Percentiles rank a stretch among this genome's conserved stretches.
phyloP scores from a whole-genome alignment of 305 asterid genomes.

The Fraxinus sp. region DNA sequence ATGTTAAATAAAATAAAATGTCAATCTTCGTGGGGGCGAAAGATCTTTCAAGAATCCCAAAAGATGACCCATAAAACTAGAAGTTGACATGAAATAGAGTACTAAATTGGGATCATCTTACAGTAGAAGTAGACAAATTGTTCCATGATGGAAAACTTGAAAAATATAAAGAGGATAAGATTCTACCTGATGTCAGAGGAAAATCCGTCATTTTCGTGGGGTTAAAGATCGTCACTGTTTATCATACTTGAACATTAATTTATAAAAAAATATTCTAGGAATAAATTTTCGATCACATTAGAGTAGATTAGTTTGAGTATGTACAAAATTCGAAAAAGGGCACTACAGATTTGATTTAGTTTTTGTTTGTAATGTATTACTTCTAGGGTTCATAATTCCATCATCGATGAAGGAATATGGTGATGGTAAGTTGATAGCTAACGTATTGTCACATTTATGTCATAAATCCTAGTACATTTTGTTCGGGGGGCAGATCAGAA shows the following conservation, averaged over 20 bases:
- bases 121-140: not conserved
- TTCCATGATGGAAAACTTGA: not conserved
- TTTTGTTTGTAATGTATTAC: not conserved
- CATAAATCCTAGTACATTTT: not conserved
- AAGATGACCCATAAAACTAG: not conserved
- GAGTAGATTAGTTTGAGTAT: not conserved
- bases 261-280: not conserved
- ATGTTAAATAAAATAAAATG: not conserved
- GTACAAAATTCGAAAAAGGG: not conserved
- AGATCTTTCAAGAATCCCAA: conserved; percentile 5
- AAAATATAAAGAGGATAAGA: not conserved
- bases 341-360: not conserved
- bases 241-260: not conserved
- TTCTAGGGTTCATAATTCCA: not conserved
- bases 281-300: not conserved
- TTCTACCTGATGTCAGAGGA: conserved; percentile 4
- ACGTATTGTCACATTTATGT: not conserved
- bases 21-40: conserved; percentile 1
- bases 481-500: not conserved
- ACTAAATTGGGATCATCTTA: conserved; percentile 7
- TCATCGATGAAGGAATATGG: not conserved
- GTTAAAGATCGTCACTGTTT: not conserved
- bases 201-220: not conserved
- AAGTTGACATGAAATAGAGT: not conserved
- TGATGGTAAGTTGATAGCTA: not conserved